These are phyloP conservation scores for Stentor coeruleus DNA, from an alignment of 73 alveolate species.

Conservation along the genomic window DNA sequence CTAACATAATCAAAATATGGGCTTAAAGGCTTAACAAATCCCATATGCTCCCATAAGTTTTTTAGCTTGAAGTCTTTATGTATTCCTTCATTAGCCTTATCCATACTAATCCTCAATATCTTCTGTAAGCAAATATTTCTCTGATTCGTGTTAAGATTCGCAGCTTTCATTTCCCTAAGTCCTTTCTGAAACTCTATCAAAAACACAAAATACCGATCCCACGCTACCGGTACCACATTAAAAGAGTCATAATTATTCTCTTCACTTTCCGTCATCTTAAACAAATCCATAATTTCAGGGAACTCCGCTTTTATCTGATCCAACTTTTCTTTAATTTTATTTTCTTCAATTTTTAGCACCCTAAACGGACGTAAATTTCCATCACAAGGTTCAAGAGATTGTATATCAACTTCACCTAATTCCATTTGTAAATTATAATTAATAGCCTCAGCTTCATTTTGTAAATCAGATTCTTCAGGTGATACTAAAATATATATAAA, in stretches of 20 bases:
- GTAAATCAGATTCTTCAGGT: conserved; percentile 35
- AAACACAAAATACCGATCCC: background rate
- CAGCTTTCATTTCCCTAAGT: background rate
- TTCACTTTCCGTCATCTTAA: conserved; percentile 1
- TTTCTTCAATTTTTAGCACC: conserved; percentile 7
- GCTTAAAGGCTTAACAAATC: background rate
- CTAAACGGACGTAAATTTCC: conserved; percentile 27
- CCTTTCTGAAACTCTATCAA: background rate
- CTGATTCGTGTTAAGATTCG: background rate
- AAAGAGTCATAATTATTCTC: background rate
- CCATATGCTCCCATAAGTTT: background rate
- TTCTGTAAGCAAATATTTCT: background rate
- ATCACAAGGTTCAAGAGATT: conserved; percentile 38
- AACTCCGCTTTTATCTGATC: background rate
- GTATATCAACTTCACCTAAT: conserved; percentile 37
- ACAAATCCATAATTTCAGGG: conserved; percentile 11
- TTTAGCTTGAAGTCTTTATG: background rate
- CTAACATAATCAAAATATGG: conserved; percentile 17
- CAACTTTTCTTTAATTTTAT: background rate
- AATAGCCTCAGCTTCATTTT: conserved; percentile 34
- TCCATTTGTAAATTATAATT: conserved; percentile 29
- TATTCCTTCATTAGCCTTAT: conserved; percentile 7
- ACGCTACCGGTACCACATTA: background rate
- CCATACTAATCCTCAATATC: background rate
- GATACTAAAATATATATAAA: conserved; percentile 28